Percentiles rank a stretch among this genome's conserved stretches.
These are phyloP conservation scores for Aspergillus ruber DNA, from an alignment of 2,329 filamentous ascomycete species.

Conservation along the genomic window DNA sequence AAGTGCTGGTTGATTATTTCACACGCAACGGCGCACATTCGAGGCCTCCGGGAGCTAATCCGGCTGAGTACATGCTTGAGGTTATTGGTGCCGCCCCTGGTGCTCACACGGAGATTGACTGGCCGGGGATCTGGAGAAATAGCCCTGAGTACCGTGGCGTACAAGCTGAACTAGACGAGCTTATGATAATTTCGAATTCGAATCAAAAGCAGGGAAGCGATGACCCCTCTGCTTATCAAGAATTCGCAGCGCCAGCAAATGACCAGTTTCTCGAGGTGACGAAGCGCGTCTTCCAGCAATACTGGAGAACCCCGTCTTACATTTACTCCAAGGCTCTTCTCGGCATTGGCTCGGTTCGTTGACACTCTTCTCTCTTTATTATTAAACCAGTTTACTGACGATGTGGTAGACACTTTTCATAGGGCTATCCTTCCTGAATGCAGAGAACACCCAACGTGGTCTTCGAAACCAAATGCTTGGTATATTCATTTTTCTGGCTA, in stretches of 20 bases:
- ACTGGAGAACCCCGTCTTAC: slow-evolving; percentile 84
- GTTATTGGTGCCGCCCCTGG: slow-evolving; percentile 57
- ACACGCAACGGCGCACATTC: slow-evolving; percentile 55
- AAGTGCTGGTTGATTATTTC: slow-evolving; percentile 57
- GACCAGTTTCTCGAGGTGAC: slow-evolving; percentile 63
- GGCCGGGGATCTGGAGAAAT: slow-evolving; percentile 57
- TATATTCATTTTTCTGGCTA: slow-evolving; percentile 77
- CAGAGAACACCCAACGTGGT: slow-evolving; percentile 68
- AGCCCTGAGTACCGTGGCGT: slow-evolving; percentile 53
- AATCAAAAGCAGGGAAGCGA: slow-evolving; percentile 29
- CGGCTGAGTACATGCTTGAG: slow-evolving; percentile 68
- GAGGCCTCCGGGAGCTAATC: slow-evolving; percentile 60
- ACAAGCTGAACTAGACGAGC: slow-evolving; percentile 50
- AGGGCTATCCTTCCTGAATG: slow-evolving; percentile 74
- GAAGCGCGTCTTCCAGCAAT: slow-evolving; percentile 79
- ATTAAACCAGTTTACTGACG: no score
- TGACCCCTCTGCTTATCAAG: slow-evolving; percentile 55
- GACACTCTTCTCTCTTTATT: no score
- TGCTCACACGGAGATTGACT: slow-evolving; percentile 57
- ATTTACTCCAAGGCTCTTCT: slow-evolving; percentile 76
- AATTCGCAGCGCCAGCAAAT: slow-evolving; percentile 72
- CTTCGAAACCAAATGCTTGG: slow-evolving; percentile 87
- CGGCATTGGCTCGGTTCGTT: slow-evolving; percentile 48
- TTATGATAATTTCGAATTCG: slow-evolving; percentile 36
- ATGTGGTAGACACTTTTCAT: slow-evolving; percentile 58